Evolutionary conservation across 257 asterid genomes (phyloP).

Genomic region (Solanum chilense): DNA sequence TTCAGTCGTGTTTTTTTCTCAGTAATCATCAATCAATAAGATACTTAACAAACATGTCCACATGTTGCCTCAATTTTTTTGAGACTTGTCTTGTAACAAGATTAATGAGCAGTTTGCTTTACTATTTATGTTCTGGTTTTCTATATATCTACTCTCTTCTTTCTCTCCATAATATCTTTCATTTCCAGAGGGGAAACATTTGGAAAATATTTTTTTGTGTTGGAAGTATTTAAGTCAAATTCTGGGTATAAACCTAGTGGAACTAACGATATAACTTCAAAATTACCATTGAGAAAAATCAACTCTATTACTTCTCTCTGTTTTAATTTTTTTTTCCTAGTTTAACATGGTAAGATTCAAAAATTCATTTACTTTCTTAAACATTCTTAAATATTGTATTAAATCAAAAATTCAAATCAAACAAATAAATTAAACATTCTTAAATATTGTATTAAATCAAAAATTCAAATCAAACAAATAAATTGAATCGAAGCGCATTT

Average conservation of each 20-base stretch:
- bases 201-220: neutral
- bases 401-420: too few relatives aligned
- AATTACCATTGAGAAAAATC: neutral
- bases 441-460: fast-evolving
- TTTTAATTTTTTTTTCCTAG: too few relatives aligned
- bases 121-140: neutral
- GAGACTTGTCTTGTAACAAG: neutral
- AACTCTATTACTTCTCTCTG: neutral
- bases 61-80: neutral
- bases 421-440: too few relatives aligned
- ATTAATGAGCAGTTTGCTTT: neutral
- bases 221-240: neutral
- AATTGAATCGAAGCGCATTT: neutral
- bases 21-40: neutral
- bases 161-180: neutral
- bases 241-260: neutral
- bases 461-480: too few relatives aligned
- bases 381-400: too few relatives aligned
- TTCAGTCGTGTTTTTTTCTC: neutral
- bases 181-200: neutral
- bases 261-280: neutral
- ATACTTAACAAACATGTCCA: neutral
- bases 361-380: too few relatives aligned
- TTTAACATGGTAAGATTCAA: too few relatives aligned
- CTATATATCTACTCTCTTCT: neutral